These are phyloP conservation scores for Raddia guianensis DNA, from an alignment of 176 grass and related monocot genomes.

Conservation along the genomic window DNA sequence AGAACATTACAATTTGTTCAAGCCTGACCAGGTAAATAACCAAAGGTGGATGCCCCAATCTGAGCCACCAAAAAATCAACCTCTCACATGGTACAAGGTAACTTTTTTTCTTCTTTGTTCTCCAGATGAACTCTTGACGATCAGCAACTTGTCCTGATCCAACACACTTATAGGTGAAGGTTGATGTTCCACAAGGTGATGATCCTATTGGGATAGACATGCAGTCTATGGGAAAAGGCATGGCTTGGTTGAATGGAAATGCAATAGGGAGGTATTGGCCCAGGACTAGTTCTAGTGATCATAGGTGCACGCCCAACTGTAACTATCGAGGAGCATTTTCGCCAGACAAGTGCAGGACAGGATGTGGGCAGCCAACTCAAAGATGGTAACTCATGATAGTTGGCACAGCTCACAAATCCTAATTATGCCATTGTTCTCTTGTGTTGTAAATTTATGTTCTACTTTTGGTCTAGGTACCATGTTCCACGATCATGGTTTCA, in stretches of 20 bases:
- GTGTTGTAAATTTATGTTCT: conserved; percentile 35
- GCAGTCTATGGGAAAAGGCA: conserved; percentile 94
- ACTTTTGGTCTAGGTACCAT: conserved; percentile 75
- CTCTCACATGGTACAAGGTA: conserved; percentile 99
- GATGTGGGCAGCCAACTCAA: conserved; percentile 88
- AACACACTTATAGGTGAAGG: conserved; percentile 54
- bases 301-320: conserved; percentile 66
- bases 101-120: conserved; percentile 18
- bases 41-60: conserved; percentile 57
- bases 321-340: conserved; percentile 80
- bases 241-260: conserved; percentile 95
- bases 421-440: neutral
- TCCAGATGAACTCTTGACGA: conserved; percentile 14
- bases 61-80: conserved; percentile 76
- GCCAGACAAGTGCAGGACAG: conserved; percentile 79
- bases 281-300: conserved; percentile 58
- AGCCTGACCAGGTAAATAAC: conserved; percentile 47
- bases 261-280: conserved; percentile 85
- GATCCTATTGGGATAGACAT: conserved; percentile 87
- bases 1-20: conserved; percentile 72
- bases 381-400: conserved; percentile 64
- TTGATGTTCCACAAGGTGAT: conserved; percentile 78
- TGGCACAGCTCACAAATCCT: neutral
- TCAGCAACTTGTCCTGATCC: conserved; percentile 27
- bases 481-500: conserved; percentile 92